Evolutionary conservation across 2,329 filamentous ascomycete species (phyloP), one percentile per base, ranked within the genome.

Genomic region (Alternaria atra): DNA sequence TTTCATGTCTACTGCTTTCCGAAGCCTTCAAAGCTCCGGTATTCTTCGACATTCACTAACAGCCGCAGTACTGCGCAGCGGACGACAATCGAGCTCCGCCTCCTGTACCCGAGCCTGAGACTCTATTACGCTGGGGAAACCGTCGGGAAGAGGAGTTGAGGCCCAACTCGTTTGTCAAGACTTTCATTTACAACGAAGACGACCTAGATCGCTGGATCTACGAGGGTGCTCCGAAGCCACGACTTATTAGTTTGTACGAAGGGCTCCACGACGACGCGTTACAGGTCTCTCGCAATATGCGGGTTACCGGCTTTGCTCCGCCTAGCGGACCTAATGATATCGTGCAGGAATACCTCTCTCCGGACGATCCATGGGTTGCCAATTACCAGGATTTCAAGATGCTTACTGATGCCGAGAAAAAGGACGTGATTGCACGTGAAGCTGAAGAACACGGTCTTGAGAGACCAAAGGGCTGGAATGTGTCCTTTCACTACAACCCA

Each of bases 401-500:
- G 2, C 68, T 79, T 3, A 67, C 59, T n/a, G 70, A 73, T 47
- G 63, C 66, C 0, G 74, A 78, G 35, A 79, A 86, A 67, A 81
- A 84, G 64, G 78, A 81, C 34, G 85, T 88, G 65, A 83, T 87
- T 69, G 77, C 81, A 48, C 76, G 81, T 55, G 83, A 86, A 67
- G 83, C 85, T 40, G 83, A 87, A 62, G 80, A 84, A 63, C 83
- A 92, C 79, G 90, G 89, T 68, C 92, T 97, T 73, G 87, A 89
- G 53, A 87, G 89, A 35, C 94, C 94, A 2, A 90, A 91, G 74
- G 94, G 93, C 69, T 94, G 96, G 81, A 93, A 87, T 32, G 94
- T 99, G 47, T 97, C 94, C 9, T 98, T 94, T 80, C 95, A 99
- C 79, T 93, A 93, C 81, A 97, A 97, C 73, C 92, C 94, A 1